A percentile compares a stretch with the other conserved stretches of the same genome.
Conservation (phyloP, 1,139 yeast species). For the Geotrichum citri-aurantii region DNA sequence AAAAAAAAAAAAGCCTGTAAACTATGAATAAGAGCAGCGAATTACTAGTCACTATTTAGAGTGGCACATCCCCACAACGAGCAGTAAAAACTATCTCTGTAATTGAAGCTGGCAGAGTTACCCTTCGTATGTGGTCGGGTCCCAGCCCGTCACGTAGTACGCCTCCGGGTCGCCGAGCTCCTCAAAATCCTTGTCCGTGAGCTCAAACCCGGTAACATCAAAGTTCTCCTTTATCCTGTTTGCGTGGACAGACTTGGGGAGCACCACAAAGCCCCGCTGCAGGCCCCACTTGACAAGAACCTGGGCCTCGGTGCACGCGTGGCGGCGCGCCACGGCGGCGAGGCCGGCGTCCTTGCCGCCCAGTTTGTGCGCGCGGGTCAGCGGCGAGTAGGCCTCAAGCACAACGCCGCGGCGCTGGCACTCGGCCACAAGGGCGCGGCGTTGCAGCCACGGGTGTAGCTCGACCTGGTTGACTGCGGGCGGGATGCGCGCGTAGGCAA, state of each 20-base stretch:
- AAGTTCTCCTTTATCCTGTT: slow-evolving; percentile 56
- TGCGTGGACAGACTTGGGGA: slow-evolving; percentile 64
- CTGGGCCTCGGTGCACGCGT: slow-evolving; percentile 53
- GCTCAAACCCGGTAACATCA: slow-evolving; percentile 44
- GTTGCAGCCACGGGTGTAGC: slow-evolving; percentile 62
- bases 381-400: slow-evolving; percentile 71
- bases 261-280: slow-evolving; percentile 56
- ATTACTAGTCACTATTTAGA: too few species aligned
- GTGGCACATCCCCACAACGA: too few species aligned
- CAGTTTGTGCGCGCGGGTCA: slow-evolving; percentile 36
- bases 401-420: slow-evolving; percentile 49
- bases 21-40: too few species aligned
- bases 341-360: slow-evolving; percentile 39
- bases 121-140: slow-evolving; percentile 16
- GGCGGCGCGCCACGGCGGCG: slow-evolving; percentile 27
- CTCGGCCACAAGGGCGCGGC: slow-evolving; percentile 53
- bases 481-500: slow-evolving; percentile 37
- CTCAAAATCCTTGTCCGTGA: slow-evolving; percentile 38
- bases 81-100: too few species aligned
- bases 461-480: slow-evolving; percentile 52
- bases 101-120: too few species aligned
- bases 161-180: slow-evolving; percentile 33
- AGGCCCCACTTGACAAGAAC: slow-evolving; percentile 66
- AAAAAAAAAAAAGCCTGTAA: too few species aligned
- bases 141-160: slow-evolving; percentile 19